Conservation (phyloP, 1,284 basidiomycete species). For the Vanrija sp. region DNA sequence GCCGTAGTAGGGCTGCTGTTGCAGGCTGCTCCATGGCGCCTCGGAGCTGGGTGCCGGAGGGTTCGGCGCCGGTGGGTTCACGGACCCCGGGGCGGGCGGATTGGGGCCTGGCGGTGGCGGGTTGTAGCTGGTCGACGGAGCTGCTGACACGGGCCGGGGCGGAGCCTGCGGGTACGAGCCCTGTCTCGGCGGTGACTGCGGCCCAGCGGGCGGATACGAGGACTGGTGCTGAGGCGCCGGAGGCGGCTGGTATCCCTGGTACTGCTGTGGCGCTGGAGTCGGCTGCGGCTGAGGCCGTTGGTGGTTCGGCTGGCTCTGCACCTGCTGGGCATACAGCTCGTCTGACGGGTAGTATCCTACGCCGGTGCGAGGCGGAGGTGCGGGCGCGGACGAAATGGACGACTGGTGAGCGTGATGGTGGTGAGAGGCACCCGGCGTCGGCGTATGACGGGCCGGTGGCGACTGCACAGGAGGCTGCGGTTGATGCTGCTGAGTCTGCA, state of each 20-base stretch:
- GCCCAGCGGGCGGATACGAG: background rate
- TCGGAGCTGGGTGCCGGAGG: background rate
- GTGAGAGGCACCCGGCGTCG: background rate
- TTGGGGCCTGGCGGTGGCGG: too few relatives aligned
- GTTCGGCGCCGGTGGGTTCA: too few relatives aligned
- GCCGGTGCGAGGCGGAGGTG: conserved; percentile 15
- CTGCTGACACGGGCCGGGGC: background rate
- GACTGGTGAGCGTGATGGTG: too few relatives aligned
- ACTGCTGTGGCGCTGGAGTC: background rate
- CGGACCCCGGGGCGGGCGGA: background rate
- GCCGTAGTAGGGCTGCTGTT: conserved; percentile 4
- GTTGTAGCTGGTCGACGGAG: background rate
- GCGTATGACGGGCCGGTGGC: conserved; percentile 13
- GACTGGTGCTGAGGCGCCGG: conserved; percentile 1
- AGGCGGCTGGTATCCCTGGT: background rate
- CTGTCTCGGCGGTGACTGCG: background rate
- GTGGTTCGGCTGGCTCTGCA: conserved; percentile 10
- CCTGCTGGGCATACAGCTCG: conserved; percentile 36
- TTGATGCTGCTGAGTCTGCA: conserved; percentile 31
- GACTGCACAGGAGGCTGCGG: conserved; percentile 19
- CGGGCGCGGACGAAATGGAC: conserved; percentile 6
- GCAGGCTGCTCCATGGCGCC: background rate
- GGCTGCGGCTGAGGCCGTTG: background rate
- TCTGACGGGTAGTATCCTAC: conserved; percentile 45
- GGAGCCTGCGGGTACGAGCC: background rate